Evolutionary conservation across 345 rosid genomes (phyloP), one percentile per base, ranked within the genome.

Genomic region (Acer yangbiense): DNA sequence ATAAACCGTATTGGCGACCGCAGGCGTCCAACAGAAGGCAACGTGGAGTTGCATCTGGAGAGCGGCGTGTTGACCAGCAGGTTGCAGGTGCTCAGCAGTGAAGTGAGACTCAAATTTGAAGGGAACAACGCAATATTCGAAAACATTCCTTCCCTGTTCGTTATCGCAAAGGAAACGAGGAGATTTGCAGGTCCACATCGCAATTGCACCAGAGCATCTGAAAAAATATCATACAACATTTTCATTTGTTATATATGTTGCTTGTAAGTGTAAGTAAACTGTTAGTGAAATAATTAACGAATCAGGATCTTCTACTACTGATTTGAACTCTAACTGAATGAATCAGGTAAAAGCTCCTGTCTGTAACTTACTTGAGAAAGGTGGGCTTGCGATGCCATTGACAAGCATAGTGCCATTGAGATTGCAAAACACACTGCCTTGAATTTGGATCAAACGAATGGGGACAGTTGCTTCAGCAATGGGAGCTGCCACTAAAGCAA

Each of bases 171-270:
- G 1, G 2, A 25, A 25, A 25, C 27, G 27, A 1, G 0, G 27
- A 25, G 27, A 25, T 25, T 25, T 25, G 27, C 27, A 25, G 27
- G 27, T 25, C 89, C 89, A 50, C 90, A 85, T 20, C 74, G 83
- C 81, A 89, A 85, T 32, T 88, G 85, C 81, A 91, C 92, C 52
- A 43, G 13, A 0, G 95, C 92, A 81, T 88, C 92, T 89, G 65
- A 64, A 61, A 29, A 0, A 52, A 21, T n/a, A 57, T 23, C 1
- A 20, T 6, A n/a, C 7, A 10, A 8, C 71, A 67, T 65, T 32
- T 9, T 41, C 23, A 35, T 50, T 1, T 50, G 54, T 50, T 32
- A 32, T 32, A 32, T 3, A 32, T 32, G 35, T 32, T 4, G 4
- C 35, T 43, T 43, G 46, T 7, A 8, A 43, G 46, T 43, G 39